A percentile compares a stretch with the other conserved stretches of the same genome.
phyloP scores from a whole-genome alignment of 2,329 filamentous ascomycete genomes.

The Immersiporthe knoxdaviesiana region DNA sequence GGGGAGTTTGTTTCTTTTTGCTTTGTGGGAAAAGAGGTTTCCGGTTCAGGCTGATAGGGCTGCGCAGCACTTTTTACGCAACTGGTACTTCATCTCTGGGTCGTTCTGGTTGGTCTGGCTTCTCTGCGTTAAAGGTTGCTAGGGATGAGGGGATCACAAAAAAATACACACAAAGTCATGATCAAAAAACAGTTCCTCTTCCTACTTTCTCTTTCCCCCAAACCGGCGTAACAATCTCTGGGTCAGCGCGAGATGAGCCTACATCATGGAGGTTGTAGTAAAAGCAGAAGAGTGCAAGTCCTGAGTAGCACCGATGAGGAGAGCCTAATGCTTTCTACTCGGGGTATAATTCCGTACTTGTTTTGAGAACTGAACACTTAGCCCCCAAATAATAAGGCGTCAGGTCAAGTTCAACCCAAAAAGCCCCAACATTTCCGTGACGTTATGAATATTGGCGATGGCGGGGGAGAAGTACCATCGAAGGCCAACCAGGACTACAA shows the following conservation, averaged over 20 bases:
- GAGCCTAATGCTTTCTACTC: neutral
- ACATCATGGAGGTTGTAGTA: neutral
- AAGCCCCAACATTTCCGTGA: neutral
- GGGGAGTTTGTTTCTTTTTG: constrained; percentile 20
- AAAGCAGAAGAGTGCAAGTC: neutral
- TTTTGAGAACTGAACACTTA: constrained; percentile 2
- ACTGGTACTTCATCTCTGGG: constrained; percentile 31
- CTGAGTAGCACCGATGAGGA: neutral
- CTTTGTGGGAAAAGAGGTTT: constrained; percentile 15
- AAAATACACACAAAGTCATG: constrained; percentile 28
- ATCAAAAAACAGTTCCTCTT: constrained; percentile 20
- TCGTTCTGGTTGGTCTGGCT: constrained; percentile 33
- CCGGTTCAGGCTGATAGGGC: constrained; percentile 16
- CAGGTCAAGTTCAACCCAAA: constrained; percentile 12
- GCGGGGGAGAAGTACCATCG: neutral
- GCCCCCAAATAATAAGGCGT: constrained; percentile 19
- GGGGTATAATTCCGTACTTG: neutral
- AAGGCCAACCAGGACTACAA: neutral
- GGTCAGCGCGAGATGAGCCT: neutral
- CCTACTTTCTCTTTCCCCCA: constrained; percentile 4
- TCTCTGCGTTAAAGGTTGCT: constrained; percentile 31
- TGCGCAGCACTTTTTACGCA: constrained; percentile 23
- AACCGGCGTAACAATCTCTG: constrained; percentile 3
- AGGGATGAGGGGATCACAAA: constrained; percentile 24
- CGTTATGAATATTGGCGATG: neutral